Conservation (phyloP, 139 green algal genomes). For the Tetraselmis striata region DNA sequence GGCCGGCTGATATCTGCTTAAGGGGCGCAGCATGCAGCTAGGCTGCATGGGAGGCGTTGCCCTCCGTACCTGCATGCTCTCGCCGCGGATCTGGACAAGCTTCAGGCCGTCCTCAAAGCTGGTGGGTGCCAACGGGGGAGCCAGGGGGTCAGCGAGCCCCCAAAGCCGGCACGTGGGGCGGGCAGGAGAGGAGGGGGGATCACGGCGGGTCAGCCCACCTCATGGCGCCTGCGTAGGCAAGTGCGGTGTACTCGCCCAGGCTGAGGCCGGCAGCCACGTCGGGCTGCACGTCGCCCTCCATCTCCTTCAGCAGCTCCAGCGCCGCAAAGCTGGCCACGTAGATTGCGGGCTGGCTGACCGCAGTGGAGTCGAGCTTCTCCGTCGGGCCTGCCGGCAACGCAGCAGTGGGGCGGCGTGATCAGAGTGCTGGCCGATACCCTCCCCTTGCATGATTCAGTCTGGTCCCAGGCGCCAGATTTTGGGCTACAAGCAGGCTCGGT, state of each 20-base stretch:
- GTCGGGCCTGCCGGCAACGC: slow-evolving; percentile 68
- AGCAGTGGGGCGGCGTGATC: no score
- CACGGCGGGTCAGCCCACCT: slow-evolving; percentile 13
- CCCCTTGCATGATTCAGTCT: no score
- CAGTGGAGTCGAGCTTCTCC: slow-evolving; percentile 94
- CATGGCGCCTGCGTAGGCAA: slow-evolving; percentile 82
- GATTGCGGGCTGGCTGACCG: slow-evolving; percentile 92
- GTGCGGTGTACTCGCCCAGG: slow-evolving; percentile 97
- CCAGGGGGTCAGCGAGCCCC: no score
- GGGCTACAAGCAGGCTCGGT: no score
- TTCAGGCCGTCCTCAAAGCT: slow-evolving; percentile 91
- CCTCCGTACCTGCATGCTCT: slow-evolving; percentile 87
- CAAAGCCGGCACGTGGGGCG: neutral
- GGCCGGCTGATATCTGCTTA: no score
- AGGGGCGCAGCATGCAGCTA: no score
- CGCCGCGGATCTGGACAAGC: slow-evolving; percentile 91
- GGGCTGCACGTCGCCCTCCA: slow-evolving; percentile 53
- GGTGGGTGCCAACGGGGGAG: slow-evolving; percentile 9
- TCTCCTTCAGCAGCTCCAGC: slow-evolving; percentile 84
- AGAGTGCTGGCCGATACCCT: no score
- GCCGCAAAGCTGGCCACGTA: slow-evolving; percentile 92
- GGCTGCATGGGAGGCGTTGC: no score
- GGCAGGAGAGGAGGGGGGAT: slow-evolving; percentile 1
- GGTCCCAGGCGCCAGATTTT: no score
- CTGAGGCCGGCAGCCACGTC: slow-evolving; percentile 83